phyloP scores from a whole-genome alignment of 306 rosid genomes.

The Prunus mira region DNA sequence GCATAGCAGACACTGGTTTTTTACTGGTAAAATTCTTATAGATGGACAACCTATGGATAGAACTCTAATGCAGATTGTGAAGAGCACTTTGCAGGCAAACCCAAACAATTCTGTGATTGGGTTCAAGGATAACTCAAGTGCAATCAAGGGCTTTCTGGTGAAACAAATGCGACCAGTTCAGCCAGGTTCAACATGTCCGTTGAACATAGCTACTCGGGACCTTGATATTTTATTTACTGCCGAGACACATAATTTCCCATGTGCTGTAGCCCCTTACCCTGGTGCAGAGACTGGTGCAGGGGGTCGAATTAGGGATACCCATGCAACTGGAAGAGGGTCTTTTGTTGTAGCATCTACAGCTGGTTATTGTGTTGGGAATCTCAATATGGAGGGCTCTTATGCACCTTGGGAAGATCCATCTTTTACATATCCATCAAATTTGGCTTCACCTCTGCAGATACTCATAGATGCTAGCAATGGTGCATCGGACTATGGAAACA shows the following conservation, averaged over 20 bases:
- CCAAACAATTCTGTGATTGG: slow-evolving; percentile 86
- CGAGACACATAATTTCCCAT: slow-evolving; percentile 93
- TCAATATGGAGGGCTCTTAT: slow-evolving; percentile 56
- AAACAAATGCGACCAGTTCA: slow-evolving; percentile 61
- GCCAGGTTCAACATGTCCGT: slow-evolving; percentile 68
- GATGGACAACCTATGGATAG: slow-evolving; percentile 65
- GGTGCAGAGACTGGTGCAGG: slow-evolving; percentile 97
- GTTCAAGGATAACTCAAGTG: slow-evolving; percentile 95
- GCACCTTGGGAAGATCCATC: slow-evolving; percentile 96
- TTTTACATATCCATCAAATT: slow-evolving; percentile 73
- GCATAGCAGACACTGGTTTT: slow-evolving; percentile 96
- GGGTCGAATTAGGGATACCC: slow-evolving; percentile 94
- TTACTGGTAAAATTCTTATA: slow-evolving; percentile 67
- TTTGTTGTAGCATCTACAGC: slow-evolving; percentile 90
- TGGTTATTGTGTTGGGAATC: slow-evolving; percentile 96
- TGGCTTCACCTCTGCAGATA: slow-evolving; percentile 85
- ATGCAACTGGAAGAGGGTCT: slow-evolving; percentile 93
- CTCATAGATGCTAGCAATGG: slow-evolving; percentile 87
- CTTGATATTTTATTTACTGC: slow-evolving; percentile 84
- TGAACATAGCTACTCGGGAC: slow-evolving; percentile 33
- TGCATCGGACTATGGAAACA: slow-evolving; percentile 93
- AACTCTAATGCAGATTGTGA: slow-evolving; percentile 93
- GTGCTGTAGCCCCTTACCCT: slow-evolving; percentile 97
- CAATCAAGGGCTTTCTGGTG: slow-evolving; percentile 72
- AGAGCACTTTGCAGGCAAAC: slow-evolving; percentile 76